Evolutionary conservation across 2,329 filamentous ascomycete genomes (phyloP).

Genomic region (Arthrobotrys sinensis): DNA sequence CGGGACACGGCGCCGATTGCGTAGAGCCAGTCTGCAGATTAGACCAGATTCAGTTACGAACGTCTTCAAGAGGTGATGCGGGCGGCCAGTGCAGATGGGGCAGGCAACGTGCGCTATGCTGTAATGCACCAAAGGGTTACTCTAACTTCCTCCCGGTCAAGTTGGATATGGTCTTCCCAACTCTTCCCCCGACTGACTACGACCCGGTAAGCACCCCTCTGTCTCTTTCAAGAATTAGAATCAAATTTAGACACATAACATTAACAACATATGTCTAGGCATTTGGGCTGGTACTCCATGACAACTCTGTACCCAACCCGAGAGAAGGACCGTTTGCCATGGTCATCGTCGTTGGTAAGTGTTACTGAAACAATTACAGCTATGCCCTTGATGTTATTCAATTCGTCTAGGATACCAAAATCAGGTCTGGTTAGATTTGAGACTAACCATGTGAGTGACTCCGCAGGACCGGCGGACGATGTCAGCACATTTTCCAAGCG

Average conservation of each 20-base stretch:
- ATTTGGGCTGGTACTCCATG: constrained; percentile 56
- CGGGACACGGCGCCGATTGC: constrained; percentile 66
- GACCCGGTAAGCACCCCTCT: constrained; percentile 27
- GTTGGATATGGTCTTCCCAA: constrained; percentile 66
- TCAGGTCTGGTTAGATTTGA: constrained; percentile 17
- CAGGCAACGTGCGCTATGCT: constrained; percentile 66
- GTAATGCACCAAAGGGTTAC: constrained; percentile 64
- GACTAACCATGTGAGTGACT: constrained; percentile 33
- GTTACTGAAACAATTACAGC: not conserved
- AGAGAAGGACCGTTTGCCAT: constrained; percentile 46
- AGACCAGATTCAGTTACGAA: constrained; percentile 64
- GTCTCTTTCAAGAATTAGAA: constrained; percentile 11
- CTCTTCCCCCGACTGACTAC: constrained; percentile 65
- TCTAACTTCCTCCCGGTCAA: constrained; percentile 67
- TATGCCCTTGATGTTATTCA: constrained; percentile 12
- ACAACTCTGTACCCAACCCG: constrained; percentile 38
- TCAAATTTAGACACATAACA: constrained; percentile 7
- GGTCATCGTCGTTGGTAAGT: constrained; percentile 53
- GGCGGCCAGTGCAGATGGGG: constrained; percentile 63
- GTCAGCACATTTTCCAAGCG: constrained; percentile 67
- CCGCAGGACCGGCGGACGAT: constrained; percentile 65
- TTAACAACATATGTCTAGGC: constrained; percentile 29
- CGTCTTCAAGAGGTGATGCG: constrained; percentile 64
- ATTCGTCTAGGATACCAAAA: constrained; percentile 17
- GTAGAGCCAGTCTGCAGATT: constrained; percentile 66